Base-by-base conservation (phyloP, 2,329 filamentous ascomycete species). In the Ceratocystis albifundus region DNA sequence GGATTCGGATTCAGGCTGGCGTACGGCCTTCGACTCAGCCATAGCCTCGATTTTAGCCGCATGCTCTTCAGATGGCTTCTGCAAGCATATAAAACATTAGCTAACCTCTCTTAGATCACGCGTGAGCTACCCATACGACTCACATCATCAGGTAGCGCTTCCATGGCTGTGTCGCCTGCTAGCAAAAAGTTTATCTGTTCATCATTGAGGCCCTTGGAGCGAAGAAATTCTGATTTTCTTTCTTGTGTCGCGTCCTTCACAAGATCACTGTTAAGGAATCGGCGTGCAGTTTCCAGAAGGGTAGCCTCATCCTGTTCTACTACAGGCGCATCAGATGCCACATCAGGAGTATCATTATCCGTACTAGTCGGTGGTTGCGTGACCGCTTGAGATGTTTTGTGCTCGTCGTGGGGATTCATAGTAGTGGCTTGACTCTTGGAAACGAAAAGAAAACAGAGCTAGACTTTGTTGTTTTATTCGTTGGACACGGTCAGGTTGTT, bases 181-280 rank as follows among this genome's bases (percentile, higher is more conserved):
- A 96, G 76, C 6, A 96, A 78, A 62, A 78, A 77, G 70, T 89
- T 78, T 68, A 96, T 89, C 69, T 93, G 85, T 41, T 81, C 79
- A 3, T 82, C 77, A 2, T 76, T 77, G 6, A 96, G 77, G 2
- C 89, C 89, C 74, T 96, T 96, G 63, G 83, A 84, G 72, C 86
- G 81, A 1, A 96, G 77, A 71, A 96, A 96, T 6, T 83, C 82
- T 22, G 82, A 78, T 77, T 96, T 96, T 75, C 85, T 86, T 66
- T 89, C 87, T 57, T 80, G 80, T 0, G 87, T 80, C 44, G 87
- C 84, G 74, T 87, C 78, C 67, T 82, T 84, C 67, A 96, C 88
- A 22, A 81, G 79, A 6, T 88, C 84, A 68, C 95, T 87, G 63
- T 88, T 79, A 3, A 96, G 81, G 72, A 96, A 96, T 65, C 80